Percentiles rank a stretch among this genome's conserved stretches.
These are phyloP conservation scores for Xylaria polymorpha DNA, from an alignment of 2,329 filamentous ascomycete genomes.

Conservation along the genomic window DNA sequence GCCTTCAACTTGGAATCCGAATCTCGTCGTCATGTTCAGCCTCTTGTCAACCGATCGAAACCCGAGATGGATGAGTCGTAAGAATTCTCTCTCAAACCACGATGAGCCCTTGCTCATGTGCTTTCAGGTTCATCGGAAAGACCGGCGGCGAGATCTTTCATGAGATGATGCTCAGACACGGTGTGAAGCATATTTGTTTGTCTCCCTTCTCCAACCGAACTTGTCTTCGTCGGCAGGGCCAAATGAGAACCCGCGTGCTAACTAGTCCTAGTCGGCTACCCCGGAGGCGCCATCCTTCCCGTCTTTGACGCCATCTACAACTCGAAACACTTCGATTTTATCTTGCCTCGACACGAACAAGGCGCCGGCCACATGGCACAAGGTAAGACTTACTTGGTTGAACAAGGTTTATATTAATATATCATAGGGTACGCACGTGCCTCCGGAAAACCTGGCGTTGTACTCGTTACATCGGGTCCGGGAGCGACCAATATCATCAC, in stretches of 20 bases:
- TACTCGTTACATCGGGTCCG: constrained; percentile 95
- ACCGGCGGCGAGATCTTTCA: constrained; percentile 97
- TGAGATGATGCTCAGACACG: constrained; percentile 96
- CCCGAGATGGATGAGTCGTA: constrained; percentile 31
- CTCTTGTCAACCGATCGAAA: constrained; percentile 25
- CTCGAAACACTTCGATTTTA: constrained; percentile 95
- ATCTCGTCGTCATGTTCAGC: constrained; percentile 31
- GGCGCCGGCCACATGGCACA: constrained; percentile 99
- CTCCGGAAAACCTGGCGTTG: constrained; percentile 92
- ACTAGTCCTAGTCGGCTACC: constrained; percentile 76
- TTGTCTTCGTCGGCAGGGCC: constrained; percentile 26
- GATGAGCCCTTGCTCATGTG: constrained; percentile 25
- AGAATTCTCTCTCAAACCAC: constrained; percentile 27
- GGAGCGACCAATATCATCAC: constrained; percentile 97
- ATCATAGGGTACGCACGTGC: constrained; percentile 78
- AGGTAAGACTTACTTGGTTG: constrained; percentile 58
- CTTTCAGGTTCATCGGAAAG: constrained; percentile 84
- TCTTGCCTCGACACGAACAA: constrained; percentile 95
- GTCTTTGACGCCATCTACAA: constrained; percentile 99
- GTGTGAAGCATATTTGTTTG: constrained; percentile 94
- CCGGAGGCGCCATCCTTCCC: constrained; percentile 94
- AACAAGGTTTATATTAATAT: constrained; percentile 32
- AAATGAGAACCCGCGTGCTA: constrained; percentile 21
- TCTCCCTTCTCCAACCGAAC: constrained; percentile 46
- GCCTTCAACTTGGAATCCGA: constrained; percentile 31